phyloP scores from a whole-genome alignment of 192 early-diverging fungal genomes.

The Chytriomyces confervae region DNA sequence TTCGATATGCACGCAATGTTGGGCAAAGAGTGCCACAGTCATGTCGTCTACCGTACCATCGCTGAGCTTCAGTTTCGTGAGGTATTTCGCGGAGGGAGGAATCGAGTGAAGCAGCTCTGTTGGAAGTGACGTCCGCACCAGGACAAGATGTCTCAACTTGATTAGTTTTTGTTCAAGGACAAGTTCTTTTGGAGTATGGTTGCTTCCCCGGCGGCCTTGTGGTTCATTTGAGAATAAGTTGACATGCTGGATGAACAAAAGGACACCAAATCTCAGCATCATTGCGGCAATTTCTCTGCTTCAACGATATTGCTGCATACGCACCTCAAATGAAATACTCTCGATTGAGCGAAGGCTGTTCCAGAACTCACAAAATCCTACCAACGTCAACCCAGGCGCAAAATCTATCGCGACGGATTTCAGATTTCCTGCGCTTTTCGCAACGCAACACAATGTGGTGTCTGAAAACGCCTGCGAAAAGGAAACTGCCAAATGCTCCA shows the following conservation, averaged over 20 bases:
- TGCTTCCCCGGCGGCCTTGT: too few species aligned
- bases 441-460: background rate
- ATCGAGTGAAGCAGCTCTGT: background rate
- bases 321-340: too few species aligned
- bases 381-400: slow-evolving; percentile 2
- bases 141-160: background rate
- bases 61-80: slow-evolving; percentile 6
- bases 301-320: too few species aligned
- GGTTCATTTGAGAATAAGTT: background rate
- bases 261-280: too few species aligned
- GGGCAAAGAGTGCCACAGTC: background rate
- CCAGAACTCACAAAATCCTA: slow-evolving; percentile 2
- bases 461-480: slow-evolving; percentile 17
- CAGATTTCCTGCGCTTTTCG: background rate
- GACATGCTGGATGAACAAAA: background rate
- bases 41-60: background rate
- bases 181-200: background rate
- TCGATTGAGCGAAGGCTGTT: background rate
- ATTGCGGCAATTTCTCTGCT: too few species aligned
- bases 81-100: background rate
- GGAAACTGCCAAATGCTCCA: background rate
- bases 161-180: background rate
- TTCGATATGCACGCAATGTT: background rate
- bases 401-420: slow-evolving; percentile 8
- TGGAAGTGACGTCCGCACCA: background rate